These are phyloP conservation scores for Monilinia aucupariae DNA, from an alignment of 2,329 filamentous ascomycete genomes.

Conservation along the genomic window DNA sequence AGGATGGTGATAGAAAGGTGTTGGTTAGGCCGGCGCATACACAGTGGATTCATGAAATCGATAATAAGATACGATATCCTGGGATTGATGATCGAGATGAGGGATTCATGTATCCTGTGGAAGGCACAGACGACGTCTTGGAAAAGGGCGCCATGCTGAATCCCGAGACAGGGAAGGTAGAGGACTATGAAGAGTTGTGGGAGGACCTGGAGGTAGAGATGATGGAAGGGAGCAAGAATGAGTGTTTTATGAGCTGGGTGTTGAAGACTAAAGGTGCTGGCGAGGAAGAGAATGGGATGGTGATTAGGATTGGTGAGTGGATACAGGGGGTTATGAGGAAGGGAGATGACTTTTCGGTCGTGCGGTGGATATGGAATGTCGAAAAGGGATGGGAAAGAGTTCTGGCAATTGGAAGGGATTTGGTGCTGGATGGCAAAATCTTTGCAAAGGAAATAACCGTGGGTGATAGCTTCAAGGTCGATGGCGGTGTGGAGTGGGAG, in stretches of 20 bases:
- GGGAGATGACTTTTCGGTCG: constrained; percentile 20
- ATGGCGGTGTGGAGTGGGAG: constrained; percentile 19
- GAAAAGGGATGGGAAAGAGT: constrained; percentile 17
- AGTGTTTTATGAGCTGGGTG: constrained; percentile 23
- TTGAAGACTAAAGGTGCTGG: constrained; percentile 17
- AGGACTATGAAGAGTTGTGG: constrained; percentile 36
- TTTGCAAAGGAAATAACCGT: constrained; percentile 13
- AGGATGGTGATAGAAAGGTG: constrained; percentile 12
- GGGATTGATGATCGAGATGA: constrained; percentile 29
- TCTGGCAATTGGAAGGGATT: constrained; percentile 14
- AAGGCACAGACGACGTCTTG: constrained; percentile 26
- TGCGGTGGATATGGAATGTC: constrained; percentile 23
- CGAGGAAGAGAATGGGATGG: constrained; percentile 19
- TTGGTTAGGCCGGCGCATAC: constrained; percentile 25
- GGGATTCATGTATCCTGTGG: constrained; percentile 32
- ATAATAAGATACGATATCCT: constrained; percentile 25
- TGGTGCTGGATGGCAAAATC: background rate
- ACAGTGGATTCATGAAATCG: constrained; percentile 31
- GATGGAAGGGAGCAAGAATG: constrained; percentile 8
- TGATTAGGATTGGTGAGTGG: constrained; percentile 24
- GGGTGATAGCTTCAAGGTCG: constrained; percentile 10
- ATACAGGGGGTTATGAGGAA: constrained; percentile 25
- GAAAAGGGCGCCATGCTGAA: constrained; percentile 33
- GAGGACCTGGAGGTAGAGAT: constrained; percentile 26
- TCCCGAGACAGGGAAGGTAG: constrained; percentile 29